These are phyloP conservation scores for Rachicladosporium sp. DNA, from an alignment of 2,329 filamentous ascomycete genomes.

Conservation along the genomic window DNA sequence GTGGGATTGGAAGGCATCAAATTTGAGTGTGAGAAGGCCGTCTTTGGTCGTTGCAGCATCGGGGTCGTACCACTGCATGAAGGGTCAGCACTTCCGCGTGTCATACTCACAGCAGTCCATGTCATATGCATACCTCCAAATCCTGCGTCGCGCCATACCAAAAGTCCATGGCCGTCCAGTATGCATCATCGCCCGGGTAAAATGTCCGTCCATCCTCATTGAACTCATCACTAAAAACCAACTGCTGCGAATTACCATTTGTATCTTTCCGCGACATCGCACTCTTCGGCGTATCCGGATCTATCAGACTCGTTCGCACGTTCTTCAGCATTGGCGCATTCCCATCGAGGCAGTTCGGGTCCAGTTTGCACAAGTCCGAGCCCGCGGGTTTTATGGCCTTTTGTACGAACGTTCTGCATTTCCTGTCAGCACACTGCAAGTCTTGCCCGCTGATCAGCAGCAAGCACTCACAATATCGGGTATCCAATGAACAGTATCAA, in stretches of 20 bases:
- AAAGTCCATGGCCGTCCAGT: slow-evolving; percentile 39
- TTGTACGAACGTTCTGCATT: slow-evolving; percentile 6
- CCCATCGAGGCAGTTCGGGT: slow-evolving; percentile 3
- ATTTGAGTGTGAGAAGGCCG: slow-evolving; percentile 33
- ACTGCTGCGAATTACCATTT: slow-evolving; percentile 32
- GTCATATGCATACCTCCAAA: slow-evolving; percentile 21
- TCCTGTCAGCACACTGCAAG: slow-evolving; percentile 8
- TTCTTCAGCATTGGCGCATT: slow-evolving; percentile 37
- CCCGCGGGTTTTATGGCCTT: slow-evolving; percentile 27
- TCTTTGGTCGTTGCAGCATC: slow-evolving; percentile 39
- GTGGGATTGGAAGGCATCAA: slow-evolving; percentile 36
- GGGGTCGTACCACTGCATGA: slow-evolving; percentile 34
- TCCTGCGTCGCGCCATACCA: slow-evolving; percentile 44
- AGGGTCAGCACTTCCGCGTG: neutral
- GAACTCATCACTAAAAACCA: slow-evolving; percentile 48
- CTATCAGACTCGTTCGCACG: slow-evolving; percentile 36
- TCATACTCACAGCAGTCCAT: too few relatives aligned
- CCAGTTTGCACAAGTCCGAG: slow-evolving; percentile 25
- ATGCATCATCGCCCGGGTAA: slow-evolving; percentile 45
- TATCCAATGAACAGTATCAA: slow-evolving; percentile 57
- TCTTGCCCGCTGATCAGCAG: slow-evolving; percentile 27
- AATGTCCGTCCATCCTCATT: slow-evolving; percentile 41
- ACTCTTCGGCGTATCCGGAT: slow-evolving; percentile 38
- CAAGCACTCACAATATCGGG: slow-evolving; percentile 46
- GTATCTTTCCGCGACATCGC: slow-evolving; percentile 35